phyloP scores from a whole-genome alignment of 495 filamentous ascomycete species.

The Tuber borchii region DNA sequence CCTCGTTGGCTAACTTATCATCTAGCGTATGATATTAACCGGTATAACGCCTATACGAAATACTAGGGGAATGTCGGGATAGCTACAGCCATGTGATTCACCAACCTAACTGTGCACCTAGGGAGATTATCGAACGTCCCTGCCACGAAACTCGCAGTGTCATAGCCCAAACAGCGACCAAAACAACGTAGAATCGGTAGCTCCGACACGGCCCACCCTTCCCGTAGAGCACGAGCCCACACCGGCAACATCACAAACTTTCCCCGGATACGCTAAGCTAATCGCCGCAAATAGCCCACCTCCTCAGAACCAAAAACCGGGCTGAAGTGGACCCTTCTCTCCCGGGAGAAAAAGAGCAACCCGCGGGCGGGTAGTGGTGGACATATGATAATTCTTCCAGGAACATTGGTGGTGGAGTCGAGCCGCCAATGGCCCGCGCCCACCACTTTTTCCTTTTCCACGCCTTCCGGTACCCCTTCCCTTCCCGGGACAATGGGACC shows the following conservation, averaged over 20 bases:
- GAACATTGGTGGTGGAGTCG: neutral
- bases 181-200: no score
- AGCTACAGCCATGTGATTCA: neutral
- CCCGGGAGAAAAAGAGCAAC: neutral
- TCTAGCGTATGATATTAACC: neutral
- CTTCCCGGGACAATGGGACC: no score
- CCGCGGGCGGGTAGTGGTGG: neutral
- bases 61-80: neutral
- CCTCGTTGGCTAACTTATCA: neutral
- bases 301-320: neutral
- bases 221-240: no score
- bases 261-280: neutral
- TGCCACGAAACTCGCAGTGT: no score
- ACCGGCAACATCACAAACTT: neutral
- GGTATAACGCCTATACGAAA: neutral
- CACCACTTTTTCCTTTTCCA: neutral
- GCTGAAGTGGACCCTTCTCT: neutral
- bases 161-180: no score
- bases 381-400: neutral
- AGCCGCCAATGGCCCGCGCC: neutral
- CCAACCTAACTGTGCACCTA: neutral
- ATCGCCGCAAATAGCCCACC: neutral
- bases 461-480: no score
- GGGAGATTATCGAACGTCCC: no score
- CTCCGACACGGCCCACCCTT: no score